phyloP scores from a whole-genome alignment of 768 basidiomycete species.

The Floccularia luteovirens region DNA sequence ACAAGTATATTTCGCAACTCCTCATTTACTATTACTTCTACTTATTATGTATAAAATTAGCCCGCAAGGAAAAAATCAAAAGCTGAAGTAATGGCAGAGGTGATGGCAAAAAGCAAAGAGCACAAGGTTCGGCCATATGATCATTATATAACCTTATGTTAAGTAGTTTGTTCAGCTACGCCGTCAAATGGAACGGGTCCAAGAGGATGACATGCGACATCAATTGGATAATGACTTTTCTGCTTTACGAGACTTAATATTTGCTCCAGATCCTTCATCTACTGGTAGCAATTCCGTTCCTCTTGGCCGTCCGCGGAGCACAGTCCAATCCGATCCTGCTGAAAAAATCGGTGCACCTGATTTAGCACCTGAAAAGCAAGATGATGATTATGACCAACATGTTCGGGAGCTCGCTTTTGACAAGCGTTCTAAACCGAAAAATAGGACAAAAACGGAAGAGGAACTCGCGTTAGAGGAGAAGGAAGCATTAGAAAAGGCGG shows the following conservation, averaged over 20 bases:
- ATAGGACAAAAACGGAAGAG: constrained; percentile 94
- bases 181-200: constrained; percentile 82
- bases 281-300: constrained; percentile 29
- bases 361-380: constrained; percentile 22
- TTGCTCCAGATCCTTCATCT: constrained; percentile 41
- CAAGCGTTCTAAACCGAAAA: constrained; percentile 87
- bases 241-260: constrained; percentile 69
- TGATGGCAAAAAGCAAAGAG: constrained; percentile 94
- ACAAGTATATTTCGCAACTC: constrained; percentile 31
- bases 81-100: constrained; percentile 96
- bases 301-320: constrained; percentile 15
- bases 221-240: constrained; percentile 87
- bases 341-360: constrained; percentile 10
- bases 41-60: constrained; percentile 25
- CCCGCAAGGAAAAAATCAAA: constrained; percentile 84
- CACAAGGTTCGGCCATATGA: constrained; percentile 63
- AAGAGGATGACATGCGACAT: constrained; percentile 79
- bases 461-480: constrained; percentile 88
- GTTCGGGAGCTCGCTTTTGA: constrained; percentile 93
- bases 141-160: constrained; percentile 7
- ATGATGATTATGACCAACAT: constrained; percentile 83
- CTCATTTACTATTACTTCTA: not conserved
- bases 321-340: constrained; percentile 9
- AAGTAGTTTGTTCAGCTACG: constrained; percentile 42
- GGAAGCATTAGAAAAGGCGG: constrained; percentile 79